phyloP scores from a whole-genome alignment of 2,329 filamentous ascomycete species.

The Didymella segeticola region DNA sequence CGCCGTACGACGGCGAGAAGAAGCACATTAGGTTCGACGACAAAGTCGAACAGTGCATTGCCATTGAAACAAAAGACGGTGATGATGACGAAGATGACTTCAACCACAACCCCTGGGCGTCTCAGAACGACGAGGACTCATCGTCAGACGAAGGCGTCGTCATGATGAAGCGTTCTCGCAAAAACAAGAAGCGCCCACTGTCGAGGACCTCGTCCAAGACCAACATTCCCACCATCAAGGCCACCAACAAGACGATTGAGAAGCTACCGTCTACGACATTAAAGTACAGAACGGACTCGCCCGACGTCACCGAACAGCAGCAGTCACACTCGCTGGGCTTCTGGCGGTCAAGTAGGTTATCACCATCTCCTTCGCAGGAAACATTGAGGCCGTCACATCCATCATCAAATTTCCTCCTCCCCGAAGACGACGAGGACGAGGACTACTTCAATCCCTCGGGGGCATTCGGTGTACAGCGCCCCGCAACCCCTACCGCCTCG shows the following conservation, averaged over 20 bases:
- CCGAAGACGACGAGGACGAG: conserved; percentile 61
- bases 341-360: conserved; percentile 57
- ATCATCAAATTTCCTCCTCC: conserved; percentile 70
- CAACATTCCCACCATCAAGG: conserved; percentile 54
- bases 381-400: conserved; percentile 75
- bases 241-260: conserved; percentile 83
- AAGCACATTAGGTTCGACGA: conserved; percentile 97
- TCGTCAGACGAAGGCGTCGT: conserved; percentile 77
- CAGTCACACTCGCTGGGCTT: conserved; percentile 51
- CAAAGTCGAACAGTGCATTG: conserved; percentile 94
- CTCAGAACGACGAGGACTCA: conserved; percentile 56
- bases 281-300: conserved; percentile 81
- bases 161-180: conserved; percentile 76
- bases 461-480: conserved; percentile 44
- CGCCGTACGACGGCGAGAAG: conserved; percentile 66
- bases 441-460: conserved; percentile 55
- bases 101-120: conserved; percentile 49
- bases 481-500: conserved; percentile 45
- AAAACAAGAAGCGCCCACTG: conserved; percentile 54
- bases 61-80: conserved; percentile 83
- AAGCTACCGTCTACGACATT: conserved; percentile 86
- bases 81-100: conserved; percentile 67
- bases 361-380: conserved; percentile 82
- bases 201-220: conserved; percentile 63
- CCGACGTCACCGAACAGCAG: conserved; percentile 67